Conservation (phyloP, 805 yeast genomes). For the Kluyveromyces nonfermentans region DNA sequence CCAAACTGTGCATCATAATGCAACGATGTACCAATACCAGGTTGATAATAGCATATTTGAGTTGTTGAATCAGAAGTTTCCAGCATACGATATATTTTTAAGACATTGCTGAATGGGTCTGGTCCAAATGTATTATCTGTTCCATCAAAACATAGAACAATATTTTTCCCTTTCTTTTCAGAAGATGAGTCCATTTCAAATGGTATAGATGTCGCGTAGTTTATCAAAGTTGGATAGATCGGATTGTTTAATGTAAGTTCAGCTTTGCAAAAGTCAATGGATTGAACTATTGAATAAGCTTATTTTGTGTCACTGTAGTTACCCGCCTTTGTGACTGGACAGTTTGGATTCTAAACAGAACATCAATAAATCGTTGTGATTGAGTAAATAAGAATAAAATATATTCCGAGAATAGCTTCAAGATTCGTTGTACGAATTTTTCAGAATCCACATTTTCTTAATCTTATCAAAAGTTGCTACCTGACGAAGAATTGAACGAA, state of each 20-base stretch:
- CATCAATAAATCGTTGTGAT: no score
- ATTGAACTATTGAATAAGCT: background rate
- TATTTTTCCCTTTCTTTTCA: constrained; percentile 27
- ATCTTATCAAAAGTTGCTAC: constrained; percentile 60
- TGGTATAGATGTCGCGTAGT: background rate
- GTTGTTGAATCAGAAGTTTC: constrained; percentile 33
- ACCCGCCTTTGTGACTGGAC: constrained; percentile 4
- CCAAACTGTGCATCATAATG: constrained; percentile 29
- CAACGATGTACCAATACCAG: constrained; percentile 54
- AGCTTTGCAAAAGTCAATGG: background rate
- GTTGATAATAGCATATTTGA: constrained; percentile 57
- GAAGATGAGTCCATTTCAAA: background rate
- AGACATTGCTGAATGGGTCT: constrained; percentile 43
- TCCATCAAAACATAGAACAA: constrained; percentile 55
- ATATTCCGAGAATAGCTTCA: background rate
- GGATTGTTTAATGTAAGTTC: background rate
- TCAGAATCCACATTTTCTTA: constrained; percentile 55
- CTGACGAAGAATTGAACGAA: constrained; percentile 59
- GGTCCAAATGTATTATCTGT: constrained; percentile 52
- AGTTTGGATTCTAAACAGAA: background rate
- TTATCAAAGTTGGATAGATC: background rate
- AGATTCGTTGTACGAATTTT: constrained; percentile 19
- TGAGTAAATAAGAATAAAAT: no score
- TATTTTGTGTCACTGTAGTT: constrained; percentile 1
- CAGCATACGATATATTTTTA: constrained; percentile 43